Evolutionary conservation across 345 rosid genomes (phyloP).

Genomic region (Ceriops tagal): DNA sequence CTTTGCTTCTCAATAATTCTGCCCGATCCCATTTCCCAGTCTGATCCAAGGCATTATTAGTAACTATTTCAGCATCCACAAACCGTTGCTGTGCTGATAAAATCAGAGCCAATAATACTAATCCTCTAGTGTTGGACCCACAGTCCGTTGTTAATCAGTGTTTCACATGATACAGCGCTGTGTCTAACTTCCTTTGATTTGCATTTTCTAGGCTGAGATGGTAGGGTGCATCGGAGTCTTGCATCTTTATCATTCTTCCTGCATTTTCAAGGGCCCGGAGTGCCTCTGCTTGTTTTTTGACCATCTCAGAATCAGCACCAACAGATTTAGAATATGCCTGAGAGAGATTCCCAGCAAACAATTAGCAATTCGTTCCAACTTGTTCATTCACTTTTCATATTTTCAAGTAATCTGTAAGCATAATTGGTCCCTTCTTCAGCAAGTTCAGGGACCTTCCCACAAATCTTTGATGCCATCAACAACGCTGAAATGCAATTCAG

Average conservation of each 20-base stretch:
- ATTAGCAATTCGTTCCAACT: slow-evolving; percentile 45
- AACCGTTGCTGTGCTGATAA: slow-evolving; percentile 66
- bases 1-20: slow-evolving; percentile 67
- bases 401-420: slow-evolving; percentile 51
- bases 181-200: slow-evolving; percentile 72
- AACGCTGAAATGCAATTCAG: slow-evolving; percentile 49
- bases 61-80: slow-evolving; percentile 52
- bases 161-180: slow-evolving; percentile 46
- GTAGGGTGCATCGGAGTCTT: slow-evolving; percentile 49
- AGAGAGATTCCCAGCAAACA: slow-evolving; percentile 53
- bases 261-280: slow-evolving; percentile 53
- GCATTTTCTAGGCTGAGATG: slow-evolving; percentile 62
- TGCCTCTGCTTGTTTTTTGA: slow-evolving; percentile 48
- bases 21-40: slow-evolving; percentile 80
- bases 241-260: slow-evolving; percentile 42
- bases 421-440: slow-evolving; percentile 61
- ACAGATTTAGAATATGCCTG: slow-evolving; percentile 48
- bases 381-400: slow-evolving; percentile 40
- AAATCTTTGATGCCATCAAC: slow-evolving; percentile 64
- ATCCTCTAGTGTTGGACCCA: slow-evolving; percentile 54
- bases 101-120: slow-evolving; percentile 67
- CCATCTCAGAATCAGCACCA: slow-evolving; percentile 45
- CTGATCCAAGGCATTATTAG: slow-evolving; percentile 64
- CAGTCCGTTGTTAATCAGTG: slow-evolving; percentile 46
- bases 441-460: slow-evolving; percentile 40